Evolutionary conservation across 2,329 filamentous ascomycete genomes (phyloP).

Genomic region (Neurospora crassa): DNA sequence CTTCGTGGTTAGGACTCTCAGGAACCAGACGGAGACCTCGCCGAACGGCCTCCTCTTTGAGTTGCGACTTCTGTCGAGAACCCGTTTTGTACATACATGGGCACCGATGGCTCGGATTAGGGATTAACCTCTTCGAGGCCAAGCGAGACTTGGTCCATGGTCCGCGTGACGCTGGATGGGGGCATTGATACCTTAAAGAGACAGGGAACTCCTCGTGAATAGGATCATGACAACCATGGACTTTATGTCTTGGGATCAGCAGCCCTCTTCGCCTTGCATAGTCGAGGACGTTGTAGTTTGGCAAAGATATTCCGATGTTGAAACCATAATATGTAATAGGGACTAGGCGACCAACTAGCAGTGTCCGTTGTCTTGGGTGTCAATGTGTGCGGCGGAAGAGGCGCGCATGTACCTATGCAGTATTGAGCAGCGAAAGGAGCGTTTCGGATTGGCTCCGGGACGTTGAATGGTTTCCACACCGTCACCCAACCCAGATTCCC

Average conservation of each 20-base stretch:
- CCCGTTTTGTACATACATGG: background rate
- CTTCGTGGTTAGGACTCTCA: background rate
- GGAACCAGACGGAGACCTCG: background rate
- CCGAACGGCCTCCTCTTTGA: background rate
- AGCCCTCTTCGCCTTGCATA: background rate
- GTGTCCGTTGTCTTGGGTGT: background rate
- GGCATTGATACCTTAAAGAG: background rate
- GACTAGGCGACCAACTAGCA: background rate
- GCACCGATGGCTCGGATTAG: background rate
- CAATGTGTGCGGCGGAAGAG: background rate
- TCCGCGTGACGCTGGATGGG: background rate
- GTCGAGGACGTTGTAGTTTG: background rate
- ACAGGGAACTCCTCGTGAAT: background rate
- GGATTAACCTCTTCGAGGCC: background rate
- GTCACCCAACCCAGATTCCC: background rate
- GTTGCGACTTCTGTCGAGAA: background rate
- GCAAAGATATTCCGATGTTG: background rate
- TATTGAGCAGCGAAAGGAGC: background rate
- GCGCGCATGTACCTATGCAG: background rate
- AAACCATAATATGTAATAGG: background rate
- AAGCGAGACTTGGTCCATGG: background rate
- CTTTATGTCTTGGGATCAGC: background rate
- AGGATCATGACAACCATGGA: background rate
- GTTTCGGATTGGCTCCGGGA: background rate
- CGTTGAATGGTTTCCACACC: background rate